Conservation (phyloP, 306 rosid species). For the Oemleria cerasiformis region DNA sequence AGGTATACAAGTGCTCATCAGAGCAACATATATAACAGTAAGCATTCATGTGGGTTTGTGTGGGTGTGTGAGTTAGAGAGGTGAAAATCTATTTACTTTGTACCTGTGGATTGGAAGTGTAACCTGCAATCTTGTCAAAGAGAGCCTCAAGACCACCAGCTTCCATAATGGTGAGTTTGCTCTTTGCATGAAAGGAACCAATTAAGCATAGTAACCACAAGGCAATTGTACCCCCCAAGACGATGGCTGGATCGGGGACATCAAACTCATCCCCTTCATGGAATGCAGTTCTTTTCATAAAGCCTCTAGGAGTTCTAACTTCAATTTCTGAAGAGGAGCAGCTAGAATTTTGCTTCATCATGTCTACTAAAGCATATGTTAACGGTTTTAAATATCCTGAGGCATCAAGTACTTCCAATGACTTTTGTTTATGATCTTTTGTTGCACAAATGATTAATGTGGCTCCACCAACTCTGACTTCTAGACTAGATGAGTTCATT, state of each 20-base stretch:
- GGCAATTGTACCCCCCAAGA: slow-evolving; percentile 71
- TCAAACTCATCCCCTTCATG: slow-evolving; percentile 66
- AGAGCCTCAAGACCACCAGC: slow-evolving; percentile 90
- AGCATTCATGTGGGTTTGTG: neutral
- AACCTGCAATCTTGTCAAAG: slow-evolving; percentile 62
- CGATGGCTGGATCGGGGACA: slow-evolving; percentile 61
- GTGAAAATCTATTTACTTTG: slow-evolving; percentile 6
- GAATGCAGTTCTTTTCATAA: slow-evolving; percentile 65
- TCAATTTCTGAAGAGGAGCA: slow-evolving; percentile 56
- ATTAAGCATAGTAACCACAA: slow-evolving; percentile 82
- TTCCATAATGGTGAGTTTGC: slow-evolving; percentile 58
- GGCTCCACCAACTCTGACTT: slow-evolving; percentile 80
- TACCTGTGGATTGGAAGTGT: slow-evolving; percentile 82
- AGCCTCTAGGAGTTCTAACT: slow-evolving; percentile 57
- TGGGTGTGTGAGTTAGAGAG: neutral
- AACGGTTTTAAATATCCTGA: slow-evolving; percentile 60
- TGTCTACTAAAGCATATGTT: slow-evolving; percentile 66
- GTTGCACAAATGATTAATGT: slow-evolving; percentile 76
- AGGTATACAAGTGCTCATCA: neutral
- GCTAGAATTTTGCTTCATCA: slow-evolving; percentile 58
- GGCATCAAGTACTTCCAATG: slow-evolving; percentile 63
- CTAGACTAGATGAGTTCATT: slow-evolving; percentile 69
- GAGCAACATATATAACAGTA: neutral
- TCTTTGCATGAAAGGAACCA: slow-evolving; percentile 56
- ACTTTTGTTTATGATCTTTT: slow-evolving; percentile 65